Percentiles rank a stretch among this genome's conserved stretches.
Evolutionary conservation across 2,329 filamentous ascomycete species (phyloP).

Genomic region (Aspergillus intermedius): DNA sequence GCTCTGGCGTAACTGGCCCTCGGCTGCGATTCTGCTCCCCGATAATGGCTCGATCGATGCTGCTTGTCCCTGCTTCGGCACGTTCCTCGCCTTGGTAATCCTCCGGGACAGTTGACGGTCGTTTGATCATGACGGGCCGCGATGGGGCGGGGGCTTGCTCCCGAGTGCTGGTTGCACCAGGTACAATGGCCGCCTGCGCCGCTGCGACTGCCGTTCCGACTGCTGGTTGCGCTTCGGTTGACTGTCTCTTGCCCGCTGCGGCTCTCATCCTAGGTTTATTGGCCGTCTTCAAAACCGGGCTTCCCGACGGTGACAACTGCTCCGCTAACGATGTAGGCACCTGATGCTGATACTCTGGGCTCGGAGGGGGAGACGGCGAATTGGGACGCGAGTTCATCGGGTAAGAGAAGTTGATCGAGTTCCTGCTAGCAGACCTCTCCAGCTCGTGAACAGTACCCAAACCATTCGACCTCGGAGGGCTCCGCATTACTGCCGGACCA

Average conservation of each 20-base stretch:
- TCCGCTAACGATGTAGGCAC: conserved; percentile 12
- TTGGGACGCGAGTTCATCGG: conserved; percentile 36
- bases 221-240: conserved; percentile 3
- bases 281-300: conserved; percentile 15
- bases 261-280: conserved; percentile 15
- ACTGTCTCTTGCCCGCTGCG: background rate
- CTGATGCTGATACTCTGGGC: conserved; percentile 11
- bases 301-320: conserved; percentile 18
- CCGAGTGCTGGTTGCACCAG: conserved; percentile 8
- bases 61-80: conserved; percentile 13
- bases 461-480: background rate
- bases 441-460: conserved; percentile 28
- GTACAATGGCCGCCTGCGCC: conserved; percentile 18
- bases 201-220: conserved; percentile 26
- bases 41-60: background rate
- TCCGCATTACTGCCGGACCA: conserved; percentile 23
- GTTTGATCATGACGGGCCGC: conserved; percentile 18
- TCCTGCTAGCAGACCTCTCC: conserved; percentile 35
- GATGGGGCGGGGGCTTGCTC: background rate
- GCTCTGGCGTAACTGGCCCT: background rate
- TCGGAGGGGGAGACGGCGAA: conserved; percentile 27
- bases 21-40: background rate
- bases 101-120: conserved; percentile 36
- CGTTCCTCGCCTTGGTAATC: conserved; percentile 35
- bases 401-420: conserved; percentile 46